Conservation (phyloP, 169 alveolate genomes). For the Eimeria zaria region DNA sequence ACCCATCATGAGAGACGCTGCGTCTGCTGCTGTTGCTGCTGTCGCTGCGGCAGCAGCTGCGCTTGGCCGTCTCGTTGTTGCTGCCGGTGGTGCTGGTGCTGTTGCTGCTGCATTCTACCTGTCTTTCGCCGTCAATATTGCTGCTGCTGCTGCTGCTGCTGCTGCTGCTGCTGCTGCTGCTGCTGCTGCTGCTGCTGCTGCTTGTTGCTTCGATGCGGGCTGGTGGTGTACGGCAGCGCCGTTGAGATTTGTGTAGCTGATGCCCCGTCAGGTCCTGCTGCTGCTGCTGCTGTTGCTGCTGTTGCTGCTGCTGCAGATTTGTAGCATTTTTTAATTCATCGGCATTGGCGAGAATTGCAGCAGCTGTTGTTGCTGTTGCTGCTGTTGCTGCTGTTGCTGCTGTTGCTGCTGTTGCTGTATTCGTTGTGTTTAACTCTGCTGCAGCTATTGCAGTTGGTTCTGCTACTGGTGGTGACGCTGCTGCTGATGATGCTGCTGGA, state of each 20-base stretch:
- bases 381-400: not conserved
- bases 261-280: not conserved
- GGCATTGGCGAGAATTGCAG: not conserved
- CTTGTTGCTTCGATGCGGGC: too few species aligned
- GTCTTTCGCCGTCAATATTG: not conserved
- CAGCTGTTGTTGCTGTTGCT: not conserved
- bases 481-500: not conserved
- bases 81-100: too few species aligned
- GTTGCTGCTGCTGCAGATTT: not conserved
- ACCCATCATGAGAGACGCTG: not conserved
- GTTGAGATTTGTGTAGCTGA: not conserved
- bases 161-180: conserved; percentile 9
- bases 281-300: conserved; percentile 15
- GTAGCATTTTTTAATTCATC: not conserved
- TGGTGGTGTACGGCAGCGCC: not conserved
- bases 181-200: too few species aligned
- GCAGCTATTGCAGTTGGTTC: not conserved
- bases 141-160: not conserved
- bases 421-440: not conserved
- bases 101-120: not conserved
- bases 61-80: too few species aligned
- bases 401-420: conserved; percentile 1
- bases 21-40: conserved; percentile 9
- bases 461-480: not conserved
- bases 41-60: not conserved